Base-by-base conservation (phyloP, 1,284 basidiomycete species). In the Meripilus lineatus region DNA sequence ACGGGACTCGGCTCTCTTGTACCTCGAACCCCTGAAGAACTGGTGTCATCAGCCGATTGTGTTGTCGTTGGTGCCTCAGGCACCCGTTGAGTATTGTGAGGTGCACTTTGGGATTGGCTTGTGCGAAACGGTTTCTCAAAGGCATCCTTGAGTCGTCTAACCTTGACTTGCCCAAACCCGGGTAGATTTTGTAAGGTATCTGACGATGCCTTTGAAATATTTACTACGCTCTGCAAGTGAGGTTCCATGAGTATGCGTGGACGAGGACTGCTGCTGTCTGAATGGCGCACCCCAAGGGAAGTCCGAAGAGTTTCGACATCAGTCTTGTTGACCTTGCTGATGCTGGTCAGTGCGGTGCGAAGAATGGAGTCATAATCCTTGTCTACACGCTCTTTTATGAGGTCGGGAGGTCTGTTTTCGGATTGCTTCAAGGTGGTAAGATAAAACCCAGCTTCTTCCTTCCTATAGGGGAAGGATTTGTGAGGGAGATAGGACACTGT, bases 291-390 rank as follows among this genome's bases (percentile, higher is more conserved):
- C 15, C 93, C 93, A 58, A 95, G 87, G n/a, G 89, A 85, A 0
- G 87, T 85, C n/a, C 89, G 77, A 21, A 99, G 69, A 1, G 94
- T 96, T 63, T 93, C 83, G 1, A 95, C 93, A 58, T 99, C 96
- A 1, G 95, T 98, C 71, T 95, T 97, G 69, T 99, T 99, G 46
- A 99, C 87, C 54, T 91, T 93, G 57, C 81, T 86, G 51, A 98
- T 89, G 52, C 81, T 84, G 0, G 95, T 99, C 26, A 99, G 70
- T 0, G 90, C 79, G n/a, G 82, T 80, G 32, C 89, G 87, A 11
- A 98, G 67, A 55, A 93, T 77, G 4, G 89, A 81, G 49, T 77
- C 66, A 58, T 96, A 93, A 55, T 90, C 88, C 54, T 94, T 91
- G 59, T 93, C 91, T 4, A 91, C 73, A 21, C 91, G 83, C 62